Percentiles rank a stretch among this genome's conserved stretches.
These are phyloP conservation scores for Phytophthora europaea DNA, from an alignment of 352 stramenopile species.

Conservation along the genomic window DNA sequence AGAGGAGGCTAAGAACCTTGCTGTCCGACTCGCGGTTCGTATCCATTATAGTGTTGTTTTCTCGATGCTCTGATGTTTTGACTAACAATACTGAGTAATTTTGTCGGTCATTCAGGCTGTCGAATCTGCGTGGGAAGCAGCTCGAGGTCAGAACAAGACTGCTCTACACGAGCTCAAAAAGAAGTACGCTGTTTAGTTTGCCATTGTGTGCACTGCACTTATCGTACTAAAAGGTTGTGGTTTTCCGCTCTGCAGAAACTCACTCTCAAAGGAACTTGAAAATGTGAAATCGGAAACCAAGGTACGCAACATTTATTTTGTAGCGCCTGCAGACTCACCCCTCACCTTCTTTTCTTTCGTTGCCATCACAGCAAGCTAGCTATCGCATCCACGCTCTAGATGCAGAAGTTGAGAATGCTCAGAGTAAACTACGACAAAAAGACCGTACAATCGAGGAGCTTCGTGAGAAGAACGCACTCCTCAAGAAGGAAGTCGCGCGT, in stretches of 20 bases:
- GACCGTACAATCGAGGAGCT: constrained; percentile 80
- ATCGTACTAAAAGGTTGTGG: neutral
- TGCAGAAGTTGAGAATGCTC: constrained; percentile 78
- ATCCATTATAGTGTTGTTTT: neutral
- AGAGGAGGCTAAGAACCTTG: constrained; percentile 81
- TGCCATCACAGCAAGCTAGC: constrained; percentile 59
- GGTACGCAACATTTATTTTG: constrained; percentile 21
- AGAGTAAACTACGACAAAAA: constrained; percentile 80
- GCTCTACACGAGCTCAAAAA: constrained; percentile 86
- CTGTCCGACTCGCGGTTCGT: constrained; percentile 68
- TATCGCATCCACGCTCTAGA: constrained; percentile 82
- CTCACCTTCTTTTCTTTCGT: neutral
- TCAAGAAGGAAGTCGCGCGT: constrained; percentile 75
- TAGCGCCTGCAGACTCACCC: neutral
- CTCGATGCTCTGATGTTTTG: no score
- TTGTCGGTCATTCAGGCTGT: constrained; percentile 52
- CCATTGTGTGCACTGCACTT: neutral
- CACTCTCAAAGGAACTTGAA: constrained; percentile 74
- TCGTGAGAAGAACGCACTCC: constrained; percentile 63
- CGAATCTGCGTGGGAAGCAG: constrained; percentile 81
- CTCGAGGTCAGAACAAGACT: constrained; percentile 83
- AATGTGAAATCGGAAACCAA: constrained; percentile 76
- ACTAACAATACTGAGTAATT: no score
- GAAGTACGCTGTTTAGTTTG: constrained; percentile 41
- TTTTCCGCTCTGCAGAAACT: constrained; percentile 42